Base-by-base conservation (phyloP, 1,284 basidiomycete species). In the Prillingera fragicola region DNA sequence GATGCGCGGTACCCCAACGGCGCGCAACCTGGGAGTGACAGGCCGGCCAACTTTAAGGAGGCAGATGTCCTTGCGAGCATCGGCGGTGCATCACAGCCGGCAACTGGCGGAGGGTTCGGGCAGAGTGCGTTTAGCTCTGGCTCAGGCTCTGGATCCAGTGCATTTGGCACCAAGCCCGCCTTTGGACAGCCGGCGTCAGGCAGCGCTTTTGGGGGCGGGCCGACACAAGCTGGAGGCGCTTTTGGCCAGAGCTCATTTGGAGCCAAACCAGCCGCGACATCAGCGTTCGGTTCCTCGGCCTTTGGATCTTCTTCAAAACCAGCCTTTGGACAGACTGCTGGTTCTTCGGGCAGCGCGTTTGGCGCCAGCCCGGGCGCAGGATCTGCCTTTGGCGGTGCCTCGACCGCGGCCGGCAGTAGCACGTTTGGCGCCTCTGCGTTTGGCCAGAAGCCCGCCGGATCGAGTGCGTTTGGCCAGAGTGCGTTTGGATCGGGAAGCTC, bases 1-100 rank as follows among this genome's bases (percentile, higher is more conserved):
- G 60, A 68, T 28, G 59, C 58, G 3, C 53, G 66, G 18, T 69
- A 57, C 33, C 32, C 55, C 2, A 32, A 41, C 24, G 57, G 52
- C 8, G 26, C 28, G 15, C 26, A 15, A 2, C 38, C 53, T 0
- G 62, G 63, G 9, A 31, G 39, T 9, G 36, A 41, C 13, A 44
- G 66, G 10, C 66, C 66, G 2, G 31, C 36, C 4, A 48, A 47
- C 0, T 69, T 66, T 42, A 55, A 47, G n/a, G 66, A 69, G 44
- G 52, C 55, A 1, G 49, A 50, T 2, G 56, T 58, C 3, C 36
- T 63, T 41, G 5, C 18, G 17, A 14, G 31, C 28, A 9, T 21
- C 37, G 26, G 9, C 31, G 8, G 23, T 5, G 22, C 10, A 38
- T 39, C 15, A 31, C 21, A 14, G 44, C 29, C 12, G 21, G 15